Conservation (phyloP, 2,329 filamentous ascomycete species). For the Rutstroemia sp. region DNA sequence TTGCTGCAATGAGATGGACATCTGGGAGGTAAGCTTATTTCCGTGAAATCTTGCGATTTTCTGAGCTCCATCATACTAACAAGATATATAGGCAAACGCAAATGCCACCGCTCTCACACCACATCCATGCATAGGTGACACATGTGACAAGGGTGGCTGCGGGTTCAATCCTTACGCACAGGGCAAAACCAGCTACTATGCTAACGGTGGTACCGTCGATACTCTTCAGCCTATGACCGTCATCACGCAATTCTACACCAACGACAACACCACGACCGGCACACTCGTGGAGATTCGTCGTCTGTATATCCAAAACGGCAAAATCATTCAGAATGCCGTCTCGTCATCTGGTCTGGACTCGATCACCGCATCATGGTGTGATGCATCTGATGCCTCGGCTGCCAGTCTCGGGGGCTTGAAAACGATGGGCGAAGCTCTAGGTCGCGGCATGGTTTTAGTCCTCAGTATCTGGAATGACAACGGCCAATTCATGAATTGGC, state of each 20-base stretch:
- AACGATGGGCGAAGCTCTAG: conserved; percentile 46
- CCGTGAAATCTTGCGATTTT: conserved; percentile 58
- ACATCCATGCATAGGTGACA: conserved; percentile 43
- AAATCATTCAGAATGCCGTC: conserved; percentile 40
- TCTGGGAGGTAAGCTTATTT: conserved; percentile 42
- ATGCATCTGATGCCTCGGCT: conserved; percentile 41
- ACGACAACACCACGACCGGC: conserved; percentile 39
- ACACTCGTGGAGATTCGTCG: conserved; percentile 45
- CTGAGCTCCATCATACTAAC: conserved; percentile 34
- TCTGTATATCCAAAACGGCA: conserved; percentile 48
- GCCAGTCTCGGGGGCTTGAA: conserved; percentile 45
- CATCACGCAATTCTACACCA: conserved; percentile 50
- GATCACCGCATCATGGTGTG: conserved; percentile 38
- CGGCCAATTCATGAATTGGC: conserved; percentile 61
- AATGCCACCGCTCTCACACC: conserved; percentile 51
- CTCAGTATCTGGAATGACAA: conserved; percentile 50
- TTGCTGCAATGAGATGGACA: conserved; percentile 61
- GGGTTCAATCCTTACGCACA: conserved; percentile 53
- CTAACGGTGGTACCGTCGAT: conserved; percentile 42
- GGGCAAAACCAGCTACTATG: conserved; percentile 48
- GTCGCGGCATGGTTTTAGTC: conserved; percentile 51
- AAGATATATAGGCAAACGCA: conserved; percentile 35
- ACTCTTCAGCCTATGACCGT: conserved; percentile 46
- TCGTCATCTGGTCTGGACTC: conserved; percentile 37
- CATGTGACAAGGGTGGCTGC: conserved; percentile 53